phyloP scores from a whole-genome alignment of 805 yeast species.

The Tetrapisispora fleetii region DNA sequence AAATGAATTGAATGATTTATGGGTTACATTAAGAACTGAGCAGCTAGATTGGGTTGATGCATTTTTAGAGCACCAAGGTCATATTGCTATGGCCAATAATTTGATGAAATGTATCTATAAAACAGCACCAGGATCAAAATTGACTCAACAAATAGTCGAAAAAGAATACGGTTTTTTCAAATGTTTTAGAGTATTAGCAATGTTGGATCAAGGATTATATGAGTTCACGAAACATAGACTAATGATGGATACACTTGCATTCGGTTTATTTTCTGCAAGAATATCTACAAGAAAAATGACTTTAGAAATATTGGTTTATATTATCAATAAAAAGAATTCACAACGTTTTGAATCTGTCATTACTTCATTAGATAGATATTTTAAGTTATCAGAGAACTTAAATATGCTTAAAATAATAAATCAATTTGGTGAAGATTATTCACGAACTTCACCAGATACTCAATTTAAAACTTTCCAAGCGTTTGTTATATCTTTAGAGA shows the following conservation, averaged over 20 bases:
- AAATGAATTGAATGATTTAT: slow-evolving; percentile 67
- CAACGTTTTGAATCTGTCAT: slow-evolving; percentile 38
- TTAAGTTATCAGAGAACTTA: slow-evolving; percentile 17
- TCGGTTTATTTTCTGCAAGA: slow-evolving; percentile 66
- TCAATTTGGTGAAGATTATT: slow-evolving; percentile 13
- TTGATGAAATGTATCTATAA: slow-evolving; percentile 39
- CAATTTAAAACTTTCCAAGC: slow-evolving; percentile 41
- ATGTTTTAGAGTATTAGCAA: slow-evolving; percentile 51
- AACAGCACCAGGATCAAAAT: slow-evolving; percentile 17
- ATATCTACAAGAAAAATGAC: slow-evolving; percentile 69
- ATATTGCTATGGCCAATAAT: slow-evolving; percentile 59
- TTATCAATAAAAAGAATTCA: slow-evolving; percentile 38
- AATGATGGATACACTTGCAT: slow-evolving; percentile 51
- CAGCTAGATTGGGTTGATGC: slow-evolving; percentile 71
- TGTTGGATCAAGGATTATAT: slow-evolving; percentile 19
- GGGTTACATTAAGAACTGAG: slow-evolving; percentile 90
- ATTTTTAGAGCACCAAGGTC: slow-evolving; percentile 77
- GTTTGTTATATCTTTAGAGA: slow-evolving; percentile 60
- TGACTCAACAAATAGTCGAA: slow-evolving; percentile 42
- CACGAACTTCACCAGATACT: slow-evolving; percentile 8
- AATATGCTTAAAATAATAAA: slow-evolving; percentile 18
- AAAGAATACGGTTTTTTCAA: slow-evolving; percentile 68
- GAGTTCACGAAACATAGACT: slow-evolving; percentile 27
- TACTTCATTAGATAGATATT: slow-evolving; percentile 30
- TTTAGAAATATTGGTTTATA: slow-evolving; percentile 60